These are phyloP conservation scores for Fusarium redolens DNA, from an alignment of 2,329 filamentous ascomycete species.

Conservation along the genomic window DNA sequence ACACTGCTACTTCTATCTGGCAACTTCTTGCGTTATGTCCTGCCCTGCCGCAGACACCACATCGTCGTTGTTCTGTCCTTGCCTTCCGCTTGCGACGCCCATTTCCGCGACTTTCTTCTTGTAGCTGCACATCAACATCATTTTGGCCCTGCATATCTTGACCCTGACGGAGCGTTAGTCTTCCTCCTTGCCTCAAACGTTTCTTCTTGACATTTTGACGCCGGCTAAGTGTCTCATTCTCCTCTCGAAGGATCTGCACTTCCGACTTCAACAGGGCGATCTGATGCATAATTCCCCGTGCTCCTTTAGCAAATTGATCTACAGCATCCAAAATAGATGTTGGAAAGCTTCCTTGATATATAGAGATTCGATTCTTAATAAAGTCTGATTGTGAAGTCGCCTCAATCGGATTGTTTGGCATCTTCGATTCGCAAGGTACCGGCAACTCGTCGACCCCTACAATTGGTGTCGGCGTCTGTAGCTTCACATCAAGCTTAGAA, in stretches of 20 bases:
- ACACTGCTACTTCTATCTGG: not conserved
- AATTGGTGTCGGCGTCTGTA: not conserved
- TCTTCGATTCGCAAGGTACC: too few relatives aligned
- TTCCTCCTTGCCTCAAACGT: not conserved
- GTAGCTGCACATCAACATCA: not conserved
- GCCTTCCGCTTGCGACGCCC: not conserved
- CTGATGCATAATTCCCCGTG: not conserved
- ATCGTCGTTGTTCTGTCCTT: not conserved
- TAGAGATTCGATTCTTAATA: not conserved
- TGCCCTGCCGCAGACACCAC: not conserved
- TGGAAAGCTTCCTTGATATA: not conserved
- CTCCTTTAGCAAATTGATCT: not conserved
- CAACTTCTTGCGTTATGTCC: not conserved
- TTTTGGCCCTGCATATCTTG: not conserved
- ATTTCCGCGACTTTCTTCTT: not conserved
- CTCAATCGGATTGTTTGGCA: not conserved
- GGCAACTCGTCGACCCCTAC: not conserved
- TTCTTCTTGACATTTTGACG: not conserved
- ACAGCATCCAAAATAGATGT: not conserved
- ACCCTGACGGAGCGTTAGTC: not conserved
- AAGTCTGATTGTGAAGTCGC: not conserved
- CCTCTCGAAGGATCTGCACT: not conserved
- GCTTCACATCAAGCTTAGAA: not conserved
- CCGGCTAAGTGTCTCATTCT: not conserved
- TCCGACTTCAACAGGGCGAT: not conserved